Evolutionary conservation across 306 rosid species (phyloP).

Genomic region (Inga laurina): DNA sequence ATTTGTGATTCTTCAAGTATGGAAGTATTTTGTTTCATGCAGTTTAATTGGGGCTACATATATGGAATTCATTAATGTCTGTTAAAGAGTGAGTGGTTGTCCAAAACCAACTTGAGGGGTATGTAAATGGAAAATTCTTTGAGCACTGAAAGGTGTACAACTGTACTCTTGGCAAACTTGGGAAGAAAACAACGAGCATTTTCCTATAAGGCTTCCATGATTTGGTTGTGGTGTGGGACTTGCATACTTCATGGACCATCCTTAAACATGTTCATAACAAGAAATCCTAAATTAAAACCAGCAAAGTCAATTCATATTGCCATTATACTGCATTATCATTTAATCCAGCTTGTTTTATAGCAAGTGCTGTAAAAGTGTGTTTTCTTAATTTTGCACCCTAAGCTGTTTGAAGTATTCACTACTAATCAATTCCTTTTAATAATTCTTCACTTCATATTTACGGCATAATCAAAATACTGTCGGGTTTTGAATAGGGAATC

Average conservation of each 20-base stretch:
- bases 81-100: constrained; percentile 33
- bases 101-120: constrained; percentile 28
- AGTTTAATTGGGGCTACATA: constrained; percentile 29
- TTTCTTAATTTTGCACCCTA: neutral
- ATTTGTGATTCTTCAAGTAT: constrained; percentile 22
- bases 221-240: constrained; percentile 8
- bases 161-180: constrained; percentile 5
- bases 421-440: neutral
- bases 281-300: constrained; percentile 34
- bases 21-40: constrained; percentile 42
- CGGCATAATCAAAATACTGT: neutral
- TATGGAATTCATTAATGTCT: constrained; percentile 35
- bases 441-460: neutral
- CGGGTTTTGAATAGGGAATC: neutral
- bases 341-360: neutral
- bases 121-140: constrained; percentile 8
- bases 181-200: constrained; percentile 19
- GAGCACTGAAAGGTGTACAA: constrained; percentile 7
- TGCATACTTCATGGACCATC: constrained; percentile 25
- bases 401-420: neutral
- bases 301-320: constrained; percentile 23
- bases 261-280: constrained; percentile 10
- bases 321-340: neutral
- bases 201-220: constrained; percentile 11
- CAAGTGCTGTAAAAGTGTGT: neutral